Percentiles rank a stretch among this genome's conserved stretches.
phyloP scores from a whole-genome alignment of 495 filamentous ascomycete species.

The Podospora conica region DNA sequence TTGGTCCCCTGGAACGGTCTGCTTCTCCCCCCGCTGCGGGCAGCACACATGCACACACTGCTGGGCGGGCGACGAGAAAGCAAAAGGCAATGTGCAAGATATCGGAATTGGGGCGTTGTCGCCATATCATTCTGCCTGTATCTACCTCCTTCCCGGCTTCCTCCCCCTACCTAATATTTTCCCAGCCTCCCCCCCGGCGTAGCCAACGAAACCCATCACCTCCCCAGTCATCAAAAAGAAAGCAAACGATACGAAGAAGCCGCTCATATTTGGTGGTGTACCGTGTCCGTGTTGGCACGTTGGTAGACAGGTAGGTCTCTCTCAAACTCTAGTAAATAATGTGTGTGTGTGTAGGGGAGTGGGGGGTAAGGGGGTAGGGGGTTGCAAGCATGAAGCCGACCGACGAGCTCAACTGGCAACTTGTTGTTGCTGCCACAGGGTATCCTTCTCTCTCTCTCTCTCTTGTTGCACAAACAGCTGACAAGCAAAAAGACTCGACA shows the following conservation, averaged over 20 bases:
- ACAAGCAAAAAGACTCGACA: not conserved
- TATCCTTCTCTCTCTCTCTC: not conserved
- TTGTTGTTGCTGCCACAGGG: not conserved
- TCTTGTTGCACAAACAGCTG: not conserved
- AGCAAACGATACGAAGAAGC: not conserved
- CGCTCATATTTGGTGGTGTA: not conserved
- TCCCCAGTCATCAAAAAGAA: not conserved
- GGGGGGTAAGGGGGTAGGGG: not conserved
- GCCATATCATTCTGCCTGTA: not conserved
- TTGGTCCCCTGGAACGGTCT: not conserved
- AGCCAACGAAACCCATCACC: not conserved
- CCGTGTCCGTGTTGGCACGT: not conserved
- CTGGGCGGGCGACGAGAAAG: not conserved
- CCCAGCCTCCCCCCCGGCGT: not conserved
- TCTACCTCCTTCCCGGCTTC: not conserved
- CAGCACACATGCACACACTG: not conserved
- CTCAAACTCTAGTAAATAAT: not conserved
- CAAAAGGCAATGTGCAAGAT: not conserved
- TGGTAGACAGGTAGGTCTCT: not conserved
- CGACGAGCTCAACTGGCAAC: not conserved
- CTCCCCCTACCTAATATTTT: not conserved
- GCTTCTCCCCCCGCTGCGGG: not conserved
- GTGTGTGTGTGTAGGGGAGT: not conserved
- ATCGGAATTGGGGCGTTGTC: not conserved
- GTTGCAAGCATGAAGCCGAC: not conserved